Base-by-base conservation (phyloP, 2,329 filamentous ascomycete species). In the Endoconidiophora polonica region DNA sequence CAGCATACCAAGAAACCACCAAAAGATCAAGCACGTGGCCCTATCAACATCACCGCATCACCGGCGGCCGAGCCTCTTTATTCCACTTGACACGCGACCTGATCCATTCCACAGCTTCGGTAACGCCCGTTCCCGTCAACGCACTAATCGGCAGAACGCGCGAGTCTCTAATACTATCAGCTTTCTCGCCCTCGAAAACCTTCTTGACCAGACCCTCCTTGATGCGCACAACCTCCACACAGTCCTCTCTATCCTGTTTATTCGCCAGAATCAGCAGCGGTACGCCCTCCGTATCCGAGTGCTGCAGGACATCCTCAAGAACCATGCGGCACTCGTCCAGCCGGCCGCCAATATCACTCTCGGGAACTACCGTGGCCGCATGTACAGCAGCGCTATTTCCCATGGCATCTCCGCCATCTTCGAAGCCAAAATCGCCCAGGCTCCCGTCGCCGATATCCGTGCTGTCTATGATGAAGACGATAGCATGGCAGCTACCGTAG, bases 171-270 rank as follows among this genome's bases (percentile, higher is more conserved):
- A 95, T 86, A 55, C 80, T 83, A 40, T 74, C 76, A 0, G 86
- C 86, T 67, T 90, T 91, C 61, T 94, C 86, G 18, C 91, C 86
- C 69, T 96, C 88, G 69, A 94, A 91, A 20, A 98, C 88, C 68
- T 84, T 87, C 66, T 94, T 83, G 47, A 98, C 88, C 49, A 96
- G 71, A 0, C 90, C 91, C 64, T 98, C 91, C 67, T 98, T 98
- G 62, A 98, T 95, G 56, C 87, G 73, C 54, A 96, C 90, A 2
- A 95, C 91, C 71, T 98, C 91, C 48, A 96, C 85, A 58, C 90
- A 96, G 65, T 96, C 91, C 66, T 98, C 91, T 2, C 90, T 71
- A 63, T 98, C 91, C 68, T 98, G 91, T 67, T 98, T 98, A 63
- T 98, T 98, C 54, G 91, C 91, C 56, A 98, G 68, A 45, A 98